A percentile compares a stretch with the other conserved stretches of the same genome.
Evolutionary conservation across 2,329 filamentous ascomycete genomes (phyloP).

Genomic region (Aspergillus glaucus): DNA sequence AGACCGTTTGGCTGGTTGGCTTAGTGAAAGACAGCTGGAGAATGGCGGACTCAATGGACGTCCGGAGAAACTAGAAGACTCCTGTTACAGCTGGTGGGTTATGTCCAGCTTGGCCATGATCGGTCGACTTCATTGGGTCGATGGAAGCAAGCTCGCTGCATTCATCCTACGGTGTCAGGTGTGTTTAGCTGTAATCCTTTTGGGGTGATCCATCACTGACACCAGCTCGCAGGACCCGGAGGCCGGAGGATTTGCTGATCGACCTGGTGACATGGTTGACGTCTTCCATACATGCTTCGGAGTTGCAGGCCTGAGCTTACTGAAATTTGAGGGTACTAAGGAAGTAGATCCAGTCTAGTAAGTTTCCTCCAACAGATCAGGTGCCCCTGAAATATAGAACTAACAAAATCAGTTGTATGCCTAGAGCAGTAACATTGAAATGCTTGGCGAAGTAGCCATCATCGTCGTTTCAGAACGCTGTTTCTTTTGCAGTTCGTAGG

Average conservation of each 20-base stretch:
- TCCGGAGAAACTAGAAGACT: conserved; percentile 92
- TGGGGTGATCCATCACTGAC: conserved; percentile 6
- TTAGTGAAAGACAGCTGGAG: conserved; percentile 85
- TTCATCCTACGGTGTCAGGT: conserved; percentile 86
- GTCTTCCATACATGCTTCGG: conserved; percentile 95
- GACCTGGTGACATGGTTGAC: conserved; percentile 91
- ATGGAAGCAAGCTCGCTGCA: conserved; percentile 65
- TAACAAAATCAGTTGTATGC: conserved; percentile 56
- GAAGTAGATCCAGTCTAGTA: conserved; percentile 85
- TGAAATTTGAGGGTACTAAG: conserved; percentile 68
- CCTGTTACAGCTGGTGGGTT: conserved; percentile 99
- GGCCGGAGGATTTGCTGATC: conserved; percentile 77
- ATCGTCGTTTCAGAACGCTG: background rate
- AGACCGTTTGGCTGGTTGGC: conserved; percentile 78
- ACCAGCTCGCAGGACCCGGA: conserved; percentile 57
- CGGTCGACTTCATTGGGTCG: conserved; percentile 83
- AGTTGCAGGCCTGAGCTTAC: conserved; percentile 76
- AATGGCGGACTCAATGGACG: conserved; percentile 87
- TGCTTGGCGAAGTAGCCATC: conserved; percentile 41
- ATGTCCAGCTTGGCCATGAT: conserved; percentile 88
- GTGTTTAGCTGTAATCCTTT: conserved; percentile 9
- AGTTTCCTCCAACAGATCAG: conserved; percentile 22
- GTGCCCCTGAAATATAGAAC: conserved; percentile 3
- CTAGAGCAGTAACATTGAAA: conserved; percentile 58
- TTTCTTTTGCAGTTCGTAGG: conserved; percentile 3